Evolutionary conservation across 331 rosid species (phyloP), one percentile per base, ranked within the genome.

Genomic region (Erythrophleum ivorense): DNA sequence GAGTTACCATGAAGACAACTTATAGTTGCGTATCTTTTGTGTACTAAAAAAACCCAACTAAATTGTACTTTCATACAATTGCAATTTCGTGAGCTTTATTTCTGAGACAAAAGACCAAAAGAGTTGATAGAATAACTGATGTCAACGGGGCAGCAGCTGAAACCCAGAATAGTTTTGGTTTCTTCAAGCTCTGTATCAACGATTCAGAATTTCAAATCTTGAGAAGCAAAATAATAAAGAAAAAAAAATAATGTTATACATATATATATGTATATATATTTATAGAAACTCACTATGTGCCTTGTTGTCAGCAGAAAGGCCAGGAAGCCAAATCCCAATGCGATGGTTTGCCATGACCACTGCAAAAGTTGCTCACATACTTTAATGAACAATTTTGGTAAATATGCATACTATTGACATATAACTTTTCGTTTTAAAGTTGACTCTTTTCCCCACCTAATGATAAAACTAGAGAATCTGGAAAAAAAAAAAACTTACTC

Each of bases 131-230:
- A 83, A 96, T 78, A 64, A 96, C 98, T 58, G 99, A 96, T 71
- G 98, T 90, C 74, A 96, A 84, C 1, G 99, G 99, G 45, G 99
- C 97, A 29, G 99, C 98, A 19, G 98, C 95, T 62, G 98, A 92
- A 83, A 94, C 81, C 97, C 98, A 94, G 72, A 96, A 96, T 31
- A 94, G 89, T 77, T 90, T 92, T 50, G 99, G 95, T 67, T 88
- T 94, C 92, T 75, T 92, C 86, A 84, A 73, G 86, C 97, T 90
- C 97, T 96, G 97, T 85, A 54, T 72, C 78, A 77, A 70, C 45
- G 9, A 70, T 82, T 77, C 11, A 34, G 34, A 78, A 38, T 7
- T 62, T 71, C 38, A 78, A 71, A 72, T 31, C 19, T 53, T 62
- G 29, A 41, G 21, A 53, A 49, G 50, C 6, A 14, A 71, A 57